Conservation (phyloP, 148 eudicot genomes). For the Rhododendron griersonianum region DNA sequence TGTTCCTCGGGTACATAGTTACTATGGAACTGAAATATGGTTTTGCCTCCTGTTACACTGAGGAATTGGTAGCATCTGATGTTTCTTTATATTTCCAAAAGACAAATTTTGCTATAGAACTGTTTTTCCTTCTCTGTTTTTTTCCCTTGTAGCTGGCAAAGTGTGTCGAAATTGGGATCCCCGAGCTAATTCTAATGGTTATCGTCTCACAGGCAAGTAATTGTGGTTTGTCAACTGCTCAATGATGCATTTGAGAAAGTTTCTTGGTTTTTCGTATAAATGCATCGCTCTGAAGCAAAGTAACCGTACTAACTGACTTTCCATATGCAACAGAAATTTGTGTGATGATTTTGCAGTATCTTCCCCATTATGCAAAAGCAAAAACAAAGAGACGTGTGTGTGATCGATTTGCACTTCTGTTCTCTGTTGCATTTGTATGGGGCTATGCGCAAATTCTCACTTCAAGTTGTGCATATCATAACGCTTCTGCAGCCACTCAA, state of each 20-base stretch:
- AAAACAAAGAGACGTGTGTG: background rate
- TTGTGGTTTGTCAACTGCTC: background rate
- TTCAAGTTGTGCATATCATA: conserved; percentile 31
- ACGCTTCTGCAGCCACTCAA: conserved; percentile 17
- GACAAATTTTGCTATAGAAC: background rate
- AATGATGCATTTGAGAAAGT: background rate
- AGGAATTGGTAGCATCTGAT: background rate
- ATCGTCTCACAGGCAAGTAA: conserved; percentile 61
- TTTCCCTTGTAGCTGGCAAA: conserved; percentile 41
- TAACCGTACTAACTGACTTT: background rate
- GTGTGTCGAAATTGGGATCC: conserved; percentile 66
- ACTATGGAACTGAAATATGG: background rate
- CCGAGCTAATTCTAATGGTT: conserved; percentile 48
- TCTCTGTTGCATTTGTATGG: conserved; percentile 47
- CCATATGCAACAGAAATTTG: background rate
- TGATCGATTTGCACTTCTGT: conserved; percentile 31
- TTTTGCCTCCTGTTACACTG: background rate
- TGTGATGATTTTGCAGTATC: no score
- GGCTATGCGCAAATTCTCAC: conserved; percentile 18
- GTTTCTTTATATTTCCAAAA: background rate
- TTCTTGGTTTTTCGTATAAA: background rate
- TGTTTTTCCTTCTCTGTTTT: background rate
- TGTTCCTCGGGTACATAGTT: background rate
- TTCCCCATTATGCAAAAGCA: no score
- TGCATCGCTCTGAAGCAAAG: background rate